phyloP scores from a whole-genome alignment of 176 grass and related monocot genomes.

The Zizania latifolia region DNA sequence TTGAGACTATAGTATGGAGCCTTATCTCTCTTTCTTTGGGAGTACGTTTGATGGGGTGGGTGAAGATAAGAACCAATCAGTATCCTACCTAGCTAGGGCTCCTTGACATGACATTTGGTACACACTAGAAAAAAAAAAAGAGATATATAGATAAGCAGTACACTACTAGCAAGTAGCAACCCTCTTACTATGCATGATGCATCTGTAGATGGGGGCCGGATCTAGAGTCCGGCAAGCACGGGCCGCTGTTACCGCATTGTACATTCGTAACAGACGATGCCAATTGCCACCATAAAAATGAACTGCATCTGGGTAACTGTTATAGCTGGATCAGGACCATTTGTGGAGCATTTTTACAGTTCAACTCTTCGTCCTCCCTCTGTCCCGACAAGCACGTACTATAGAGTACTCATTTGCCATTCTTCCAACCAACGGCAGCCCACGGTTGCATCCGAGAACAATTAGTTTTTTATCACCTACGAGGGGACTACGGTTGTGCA shows the following conservation, averaged over 20 bases:
- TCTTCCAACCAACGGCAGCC: constrained; percentile 15
- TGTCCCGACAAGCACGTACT: constrained; percentile 23
- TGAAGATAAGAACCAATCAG: constrained; percentile 26
- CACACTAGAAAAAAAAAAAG: not conserved
- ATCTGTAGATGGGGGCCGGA: too few relatives aligned
- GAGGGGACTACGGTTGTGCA: not conserved
- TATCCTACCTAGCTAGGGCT: constrained; percentile 19
- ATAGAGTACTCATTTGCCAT: not conserved
- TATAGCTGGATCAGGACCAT: not conserved
- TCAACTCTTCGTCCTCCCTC: not conserved
- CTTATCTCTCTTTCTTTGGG: not conserved
- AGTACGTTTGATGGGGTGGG: constrained; percentile 7
- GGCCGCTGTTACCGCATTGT: too few relatives aligned
- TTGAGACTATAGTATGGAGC: not conserved
- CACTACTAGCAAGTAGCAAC: not conserved
- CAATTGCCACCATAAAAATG: not conserved
- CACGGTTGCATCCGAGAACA: constrained; percentile 7
- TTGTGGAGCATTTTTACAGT: constrained; percentile 15
- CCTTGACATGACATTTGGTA: constrained; percentile 34
- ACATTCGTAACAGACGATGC: too few relatives aligned
- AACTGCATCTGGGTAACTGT: not conserved
- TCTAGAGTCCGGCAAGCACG: too few relatives aligned
- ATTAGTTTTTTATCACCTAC: constrained; percentile 16
- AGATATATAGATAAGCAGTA: not conserved
- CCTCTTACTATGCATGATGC: not conserved